Conservation (phyloP, 2,329 filamentous ascomycete genomes). For the Paecilomyces formosus region DNA sequence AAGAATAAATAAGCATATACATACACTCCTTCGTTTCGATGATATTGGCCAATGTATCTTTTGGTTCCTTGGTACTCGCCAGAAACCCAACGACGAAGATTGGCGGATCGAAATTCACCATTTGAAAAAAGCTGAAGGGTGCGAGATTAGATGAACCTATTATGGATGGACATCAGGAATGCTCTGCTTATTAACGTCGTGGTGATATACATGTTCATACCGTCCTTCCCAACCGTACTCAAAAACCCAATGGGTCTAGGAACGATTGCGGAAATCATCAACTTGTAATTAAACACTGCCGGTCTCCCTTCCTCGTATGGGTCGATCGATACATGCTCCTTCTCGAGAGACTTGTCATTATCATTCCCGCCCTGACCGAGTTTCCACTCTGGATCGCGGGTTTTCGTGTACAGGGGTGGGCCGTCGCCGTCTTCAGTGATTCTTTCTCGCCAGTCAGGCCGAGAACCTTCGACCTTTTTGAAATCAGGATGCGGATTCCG, state of each 20-base stretch:
- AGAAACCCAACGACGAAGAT: constrained; percentile 63
- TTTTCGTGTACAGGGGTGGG: constrained; percentile 31
- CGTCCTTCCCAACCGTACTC: constrained; percentile 54
- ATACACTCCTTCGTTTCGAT: constrained; percentile 64
- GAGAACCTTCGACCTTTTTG: not conserved
- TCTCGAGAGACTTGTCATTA: constrained; percentile 40
- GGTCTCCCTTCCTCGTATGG: constrained; percentile 66
- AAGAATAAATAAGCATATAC: not conserved
- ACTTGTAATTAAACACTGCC: constrained; percentile 74
- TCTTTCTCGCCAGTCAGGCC: not conserved
- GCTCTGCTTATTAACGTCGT: not conserved
- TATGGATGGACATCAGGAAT: not conserved
- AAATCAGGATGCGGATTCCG: not conserved
- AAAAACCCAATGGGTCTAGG: constrained; percentile 71
- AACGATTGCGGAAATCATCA: constrained; percentile 77
- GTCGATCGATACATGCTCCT: constrained; percentile 69
- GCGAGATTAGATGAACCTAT: constrained; percentile 58
- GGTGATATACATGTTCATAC: constrained; percentile 39
- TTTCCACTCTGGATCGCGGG: constrained; percentile 35
- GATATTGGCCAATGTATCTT: constrained; percentile 74
- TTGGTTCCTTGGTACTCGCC: constrained; percentile 53
- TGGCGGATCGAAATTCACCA: constrained; percentile 80
- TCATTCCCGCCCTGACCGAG: constrained; percentile 37
- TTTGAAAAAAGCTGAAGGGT: constrained; percentile 79
- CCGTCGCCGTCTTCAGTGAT: constrained; percentile 12